Evolutionary conservation across 2,329 filamentous ascomycete genomes (phyloP), one percentile per base, ranked within the genome.

Genomic region (Graphilbum fragrans): DNA sequence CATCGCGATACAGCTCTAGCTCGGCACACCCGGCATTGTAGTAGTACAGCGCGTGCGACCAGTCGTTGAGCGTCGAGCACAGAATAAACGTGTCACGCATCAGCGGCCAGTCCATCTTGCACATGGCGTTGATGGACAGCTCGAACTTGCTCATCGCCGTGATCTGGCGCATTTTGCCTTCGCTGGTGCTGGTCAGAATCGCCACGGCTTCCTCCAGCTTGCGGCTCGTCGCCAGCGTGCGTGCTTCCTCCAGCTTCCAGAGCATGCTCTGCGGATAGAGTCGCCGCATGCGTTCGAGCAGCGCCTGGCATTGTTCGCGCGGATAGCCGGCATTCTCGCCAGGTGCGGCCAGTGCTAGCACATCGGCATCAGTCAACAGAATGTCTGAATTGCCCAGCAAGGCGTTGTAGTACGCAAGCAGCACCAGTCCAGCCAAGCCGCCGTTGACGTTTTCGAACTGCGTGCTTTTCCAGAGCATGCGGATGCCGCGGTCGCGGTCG

Each of bases 381-480:
- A 98, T 95, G 55, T 98, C 92, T 47, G 86, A 86, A 50, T 86
- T 82, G 2, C 84, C 85, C 16, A 93, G 71, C 25, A 94, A 73
- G 6, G 82, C 83, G 55, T 94, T 94, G 62, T 95, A 94, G 59
- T 87, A 96, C 1, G 77, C 80, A 16, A 96, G 69, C 0, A 95
- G 66, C 21, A 86, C 74, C 33, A 96, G 69, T 0, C 82, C 86
- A 0, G 88, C 80, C 55, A 96, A 81, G 7, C 85, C 90, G n/a
- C 88, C 90, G 54, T 95, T 93, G 53, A 96, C 74, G 57, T 94
- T 94, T 47, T 80, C 64, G 57, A 88, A 92, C 38, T 80, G 78
- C 19, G 86, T 87, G 12, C 86, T 85, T 56, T 85, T 80, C 92
- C 92, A 98, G 5, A 98, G 75, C 75, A 95, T 82, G 32, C 73